phyloP scores from a whole-genome alignment of 805 yeast genomes.

The Kuraishia cidri region DNA sequence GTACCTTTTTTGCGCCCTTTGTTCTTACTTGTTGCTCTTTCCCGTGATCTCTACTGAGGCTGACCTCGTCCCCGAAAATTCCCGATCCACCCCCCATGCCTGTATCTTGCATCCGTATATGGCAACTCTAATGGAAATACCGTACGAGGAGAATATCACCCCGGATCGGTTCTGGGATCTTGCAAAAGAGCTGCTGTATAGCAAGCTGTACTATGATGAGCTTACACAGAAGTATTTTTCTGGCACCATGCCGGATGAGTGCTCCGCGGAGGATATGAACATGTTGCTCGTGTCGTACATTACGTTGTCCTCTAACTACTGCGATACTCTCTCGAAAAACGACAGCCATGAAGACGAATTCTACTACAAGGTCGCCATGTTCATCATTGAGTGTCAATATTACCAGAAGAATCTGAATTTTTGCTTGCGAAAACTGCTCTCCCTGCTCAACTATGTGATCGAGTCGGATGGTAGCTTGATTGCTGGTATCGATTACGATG shows the following conservation, averaged over 20 bases:
- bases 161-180: slow-evolving; percentile 22
- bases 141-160: too few species aligned
- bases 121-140: too few species aligned
- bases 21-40: too few species aligned
- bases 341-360: slow-evolving; percentile 10
- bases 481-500: slow-evolving; percentile 6
- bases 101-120: too few species aligned
- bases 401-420: slow-evolving; percentile 30
- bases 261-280: slow-evolving; percentile 20
- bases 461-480: slow-evolving; percentile 13
- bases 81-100: too few species aligned
- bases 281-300: slow-evolving; percentile 22
- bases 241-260: too few species aligned
- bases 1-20: too few species aligned
- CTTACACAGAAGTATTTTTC: neutral
- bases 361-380: slow-evolving; percentile 15
- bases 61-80: too few species aligned
- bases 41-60: too few species aligned
- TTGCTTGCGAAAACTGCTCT: slow-evolving; percentile 39
- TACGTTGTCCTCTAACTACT: slow-evolving; percentile 18
- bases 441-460: slow-evolving; percentile 26
- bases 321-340: slow-evolving; percentile 9
- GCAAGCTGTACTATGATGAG: slow-evolving; percentile 6
- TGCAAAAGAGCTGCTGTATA: slow-evolving; percentile 18
- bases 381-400: slow-evolving; percentile 12